Evolutionary conservation across 441 rosid species (phyloP).

Genomic region (Jatropha multifida): DNA sequence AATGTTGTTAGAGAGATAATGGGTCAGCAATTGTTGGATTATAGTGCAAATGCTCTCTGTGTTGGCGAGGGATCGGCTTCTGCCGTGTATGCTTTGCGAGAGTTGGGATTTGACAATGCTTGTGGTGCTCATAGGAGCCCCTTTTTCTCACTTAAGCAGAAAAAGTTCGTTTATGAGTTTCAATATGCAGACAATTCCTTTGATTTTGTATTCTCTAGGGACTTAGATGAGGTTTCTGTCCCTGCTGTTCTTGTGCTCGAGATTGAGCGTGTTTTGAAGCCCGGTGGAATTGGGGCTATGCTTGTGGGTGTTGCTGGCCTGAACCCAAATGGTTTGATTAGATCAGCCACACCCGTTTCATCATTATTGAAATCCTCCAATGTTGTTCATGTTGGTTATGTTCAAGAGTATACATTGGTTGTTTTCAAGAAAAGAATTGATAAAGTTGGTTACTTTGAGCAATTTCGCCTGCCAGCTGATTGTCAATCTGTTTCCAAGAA

Average conservation of each 20-base stretch:
- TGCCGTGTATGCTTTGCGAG: slow-evolving; percentile 49
- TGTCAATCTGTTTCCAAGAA: slow-evolving; percentile 47
- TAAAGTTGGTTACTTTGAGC: slow-evolving; percentile 35
- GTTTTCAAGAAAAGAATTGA: slow-evolving; percentile 56
- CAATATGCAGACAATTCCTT: slow-evolving; percentile 50
- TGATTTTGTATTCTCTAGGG: slow-evolving; percentile 60
- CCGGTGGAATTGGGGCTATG: slow-evolving; percentile 68
- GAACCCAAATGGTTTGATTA: slow-evolving; percentile 46
- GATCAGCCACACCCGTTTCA: slow-evolving; percentile 57
- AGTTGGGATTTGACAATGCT: slow-evolving; percentile 51
- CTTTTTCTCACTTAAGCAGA: slow-evolving; percentile 53
- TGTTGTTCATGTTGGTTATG: slow-evolving; percentile 52
- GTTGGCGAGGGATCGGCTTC: slow-evolving; percentile 58
- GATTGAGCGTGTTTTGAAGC: slow-evolving; percentile 65
- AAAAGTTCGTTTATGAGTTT: slow-evolving; percentile 47
- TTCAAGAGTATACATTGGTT: slow-evolving; percentile 51
- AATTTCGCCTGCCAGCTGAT: slow-evolving; percentile 44
- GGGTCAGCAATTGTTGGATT: slow-evolving; percentile 43
- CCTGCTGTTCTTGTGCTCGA: slow-evolving; percentile 62
- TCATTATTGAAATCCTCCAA: slow-evolving; percentile 53
- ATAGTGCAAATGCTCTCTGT: slow-evolving; percentile 51
- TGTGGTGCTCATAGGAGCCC: slow-evolving; percentile 46
- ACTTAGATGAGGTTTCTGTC: slow-evolving; percentile 51
- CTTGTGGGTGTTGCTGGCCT: slow-evolving; percentile 43
- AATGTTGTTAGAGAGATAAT: slow-evolving; percentile 50